Evolutionary conservation across 2,329 filamentous ascomycete genomes (phyloP), one percentile per base, ranked within the genome.

Genomic region (Davidsoniella australis): DNA sequence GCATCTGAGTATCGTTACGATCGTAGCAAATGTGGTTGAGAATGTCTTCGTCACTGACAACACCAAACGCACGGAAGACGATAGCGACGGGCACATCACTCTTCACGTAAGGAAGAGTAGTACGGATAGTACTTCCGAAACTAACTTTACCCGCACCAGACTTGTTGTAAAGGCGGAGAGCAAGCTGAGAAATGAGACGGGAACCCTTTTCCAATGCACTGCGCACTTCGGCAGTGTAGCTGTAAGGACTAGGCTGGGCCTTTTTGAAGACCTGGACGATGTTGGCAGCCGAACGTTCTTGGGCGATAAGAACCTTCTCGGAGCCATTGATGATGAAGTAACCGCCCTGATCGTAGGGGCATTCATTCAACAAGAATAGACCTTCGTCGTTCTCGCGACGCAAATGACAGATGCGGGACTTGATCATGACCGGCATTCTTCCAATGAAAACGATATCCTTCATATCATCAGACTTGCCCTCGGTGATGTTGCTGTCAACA

Each of bases 181-280:
- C 82, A 63, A 95, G 78, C 42, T 87, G 89, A 14, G 89, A 95
- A 57, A 98, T 93, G 47, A 98, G 76, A 24, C 93, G 77, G 1
- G 89, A 95, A 12, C 93, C 91, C 64, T 94, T 95, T 64, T 98
- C 91, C 7, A 96, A 77, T 1, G 93, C 89, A 64, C 88, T 95
- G 66, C 91, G 78, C 58, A 98, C 95, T 65, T 98, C 91, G 10
- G 91, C 93, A 20, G 89, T 83, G 64, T 91, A 94, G 1, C 87
- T 88, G 55, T 86, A 94, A 8, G 86, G 84, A 56, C 85, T 89
- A n/a, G 87, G 86, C 57, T 81, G 76, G 0, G 89, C 86, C 69
- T 98, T 98, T 68, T 94, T 89, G 76, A 98, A 98, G 24, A 98
- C 89, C 66, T 98, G 91, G 4, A 98, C 91, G 52, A 96, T 98